These are phyloP conservation scores for Brassica hybrid DNA, from an alignment of 441 rosid species.

Conservation along the genomic window DNA sequence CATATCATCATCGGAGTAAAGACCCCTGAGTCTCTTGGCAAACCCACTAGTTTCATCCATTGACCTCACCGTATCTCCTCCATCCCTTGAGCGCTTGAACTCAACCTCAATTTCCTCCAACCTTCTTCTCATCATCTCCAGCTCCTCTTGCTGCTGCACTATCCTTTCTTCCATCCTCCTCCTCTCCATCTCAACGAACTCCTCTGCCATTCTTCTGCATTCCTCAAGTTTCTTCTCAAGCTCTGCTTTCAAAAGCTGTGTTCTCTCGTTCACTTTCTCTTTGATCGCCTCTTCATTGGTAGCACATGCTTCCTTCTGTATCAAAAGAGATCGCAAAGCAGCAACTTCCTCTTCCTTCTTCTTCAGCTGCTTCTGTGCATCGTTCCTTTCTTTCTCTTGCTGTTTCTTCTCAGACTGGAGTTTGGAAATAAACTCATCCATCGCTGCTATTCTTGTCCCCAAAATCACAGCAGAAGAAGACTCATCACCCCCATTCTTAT, in stretches of 20 bases:
- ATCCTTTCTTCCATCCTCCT: conserved; percentile 94
- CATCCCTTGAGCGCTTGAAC: conserved; percentile 49
- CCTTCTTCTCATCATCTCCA: conserved; percentile 79
- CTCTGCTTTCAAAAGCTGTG: conserved; percentile 56
- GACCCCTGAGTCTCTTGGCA: conserved; percentile 69
- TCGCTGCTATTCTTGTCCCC: conserved; percentile 82
- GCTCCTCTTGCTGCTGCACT: conserved; percentile 87
- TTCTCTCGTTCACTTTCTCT: conserved; percentile 72
- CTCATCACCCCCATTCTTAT: conserved; percentile 65
- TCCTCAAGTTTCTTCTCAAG: conserved; percentile 80
- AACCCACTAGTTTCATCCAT: conserved; percentile 59
- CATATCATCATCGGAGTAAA: conserved; percentile 83
- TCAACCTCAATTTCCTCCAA: conserved; percentile 81
- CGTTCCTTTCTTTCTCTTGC: conserved; percentile 78
- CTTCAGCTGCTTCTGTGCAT: conserved; percentile 71
- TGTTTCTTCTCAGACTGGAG: conserved; percentile 88
- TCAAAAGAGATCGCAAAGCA: conserved; percentile 58
- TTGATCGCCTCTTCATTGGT: conserved; percentile 70
- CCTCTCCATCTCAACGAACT: conserved; percentile 83
- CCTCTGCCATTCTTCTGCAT: conserved; percentile 84
- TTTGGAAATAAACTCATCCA: conserved; percentile 87
- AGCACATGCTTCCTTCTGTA: conserved; percentile 55
- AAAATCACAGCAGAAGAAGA: conserved; percentile 60
- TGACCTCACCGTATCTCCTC: conserved; percentile 38
- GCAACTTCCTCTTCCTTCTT: conserved; percentile 88